phyloP scores from a whole-genome alignment of 2,329 filamentous ascomycete species.

The Penicillium sp. region DNA sequence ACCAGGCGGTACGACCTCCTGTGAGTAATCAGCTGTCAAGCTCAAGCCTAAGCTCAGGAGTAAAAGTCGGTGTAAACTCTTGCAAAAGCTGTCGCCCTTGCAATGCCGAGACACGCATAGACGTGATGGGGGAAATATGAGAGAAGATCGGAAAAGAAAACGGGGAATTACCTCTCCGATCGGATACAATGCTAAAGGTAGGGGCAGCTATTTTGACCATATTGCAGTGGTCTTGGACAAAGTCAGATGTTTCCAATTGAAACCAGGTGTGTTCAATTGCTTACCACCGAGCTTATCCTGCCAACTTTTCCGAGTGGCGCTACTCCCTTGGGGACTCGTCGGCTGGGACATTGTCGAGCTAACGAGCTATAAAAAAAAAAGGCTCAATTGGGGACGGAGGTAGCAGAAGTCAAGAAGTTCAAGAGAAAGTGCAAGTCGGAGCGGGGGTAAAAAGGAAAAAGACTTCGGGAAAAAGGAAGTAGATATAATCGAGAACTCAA shows the following conservation, averaged over 20 bases:
- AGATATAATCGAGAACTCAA: slow-evolving; percentile 8
- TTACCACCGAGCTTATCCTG: slow-evolving; percentile 59
- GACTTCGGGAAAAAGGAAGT: background rate
- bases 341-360: slow-evolving; percentile 22
- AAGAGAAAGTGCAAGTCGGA: background rate
- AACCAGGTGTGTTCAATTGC: slow-evolving; percentile 8
- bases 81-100: slow-evolving; percentile 24
- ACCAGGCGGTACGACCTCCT: slow-evolving; percentile 92
- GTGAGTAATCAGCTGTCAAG: slow-evolving; percentile 26
- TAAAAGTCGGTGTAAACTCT: slow-evolving; percentile 35
- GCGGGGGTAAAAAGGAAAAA: slow-evolving; percentile 7
- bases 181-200: slow-evolving; percentile 69
- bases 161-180: slow-evolving; percentile 62
- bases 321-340: slow-evolving; percentile 23
- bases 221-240: slow-evolving; percentile 55
- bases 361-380: slow-evolving; percentile 6
- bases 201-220: slow-evolving; percentile 55
- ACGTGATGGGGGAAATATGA: background rate
- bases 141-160: slow-evolving; percentile 2
- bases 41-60: slow-evolving; percentile 3
- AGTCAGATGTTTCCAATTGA: background rate
- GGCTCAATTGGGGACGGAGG: slow-evolving; percentile 6
- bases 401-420: too few relatives aligned
- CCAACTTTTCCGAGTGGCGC: slow-evolving; percentile 43
- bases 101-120: slow-evolving; percentile 21